Evolutionary conservation across 257 asterid species (phyloP).

Genomic region (Solanum dulcamara): DNA sequence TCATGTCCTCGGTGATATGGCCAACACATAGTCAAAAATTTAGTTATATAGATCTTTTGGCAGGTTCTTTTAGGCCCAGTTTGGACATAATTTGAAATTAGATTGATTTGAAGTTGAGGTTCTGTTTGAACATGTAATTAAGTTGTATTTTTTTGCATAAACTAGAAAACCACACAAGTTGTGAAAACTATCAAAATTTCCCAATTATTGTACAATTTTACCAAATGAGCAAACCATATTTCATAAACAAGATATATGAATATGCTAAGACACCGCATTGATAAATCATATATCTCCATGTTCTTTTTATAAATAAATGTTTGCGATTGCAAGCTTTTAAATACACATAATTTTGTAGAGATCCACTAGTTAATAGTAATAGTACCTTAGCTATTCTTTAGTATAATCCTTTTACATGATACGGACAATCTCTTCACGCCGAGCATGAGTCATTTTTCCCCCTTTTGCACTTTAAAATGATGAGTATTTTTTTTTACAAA

Average conservation of each 20-base stretch:
- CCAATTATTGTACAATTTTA: not conserved
- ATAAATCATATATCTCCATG: not conserved
- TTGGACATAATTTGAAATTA: not conserved
- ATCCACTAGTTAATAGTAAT: not conserved
- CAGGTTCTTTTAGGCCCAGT: not conserved
- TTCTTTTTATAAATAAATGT: not conserved
- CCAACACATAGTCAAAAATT: not conserved
- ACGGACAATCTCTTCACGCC: not conserved
- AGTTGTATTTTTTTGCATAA: not conserved
- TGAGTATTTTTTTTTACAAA: not conserved
- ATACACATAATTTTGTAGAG: not conserved
- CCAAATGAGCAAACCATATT: not conserved
- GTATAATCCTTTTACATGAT: not conserved
- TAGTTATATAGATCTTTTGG: not conserved
- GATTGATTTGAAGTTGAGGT: not conserved
- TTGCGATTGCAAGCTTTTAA: not conserved
- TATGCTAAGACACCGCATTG: not conserved
- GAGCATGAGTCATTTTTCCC: not conserved
- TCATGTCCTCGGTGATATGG: no score
- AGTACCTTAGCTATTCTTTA: not conserved
- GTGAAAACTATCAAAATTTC: not conserved
- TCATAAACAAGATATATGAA: not conserved
- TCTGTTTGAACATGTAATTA: not conserved
- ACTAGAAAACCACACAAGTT: not conserved
- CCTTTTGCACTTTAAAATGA: not conserved